Evolutionary conservation across 2,329 filamentous ascomycete genomes (phyloP).

Genomic region (Pleurostoma richardsiae): DNA sequence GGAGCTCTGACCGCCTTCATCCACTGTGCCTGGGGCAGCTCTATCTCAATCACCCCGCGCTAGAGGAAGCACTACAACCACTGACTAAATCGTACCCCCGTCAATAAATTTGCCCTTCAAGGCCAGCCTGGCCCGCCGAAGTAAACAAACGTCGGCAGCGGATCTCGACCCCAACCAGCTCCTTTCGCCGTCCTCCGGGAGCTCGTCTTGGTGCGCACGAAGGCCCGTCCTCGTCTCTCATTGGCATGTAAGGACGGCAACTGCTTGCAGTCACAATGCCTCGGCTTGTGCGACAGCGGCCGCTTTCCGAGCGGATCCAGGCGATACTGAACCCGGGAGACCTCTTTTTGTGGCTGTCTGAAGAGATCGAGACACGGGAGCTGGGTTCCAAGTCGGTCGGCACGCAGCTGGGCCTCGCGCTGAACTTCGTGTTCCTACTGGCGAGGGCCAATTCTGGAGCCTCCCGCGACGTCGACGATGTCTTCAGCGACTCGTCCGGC

Average conservation of each 20-base stretch:
- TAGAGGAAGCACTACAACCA: too few species aligned
- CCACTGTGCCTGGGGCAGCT: too few species aligned
- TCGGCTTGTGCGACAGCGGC: constrained; percentile 78
- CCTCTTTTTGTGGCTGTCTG: constrained; percentile 83
- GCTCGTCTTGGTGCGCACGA: constrained; percentile 9
- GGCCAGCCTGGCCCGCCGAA: too few species aligned
- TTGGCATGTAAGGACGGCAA: too few species aligned
- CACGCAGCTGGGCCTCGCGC: constrained; percentile 64
- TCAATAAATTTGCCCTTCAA: too few species aligned
- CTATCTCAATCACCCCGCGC: too few species aligned
- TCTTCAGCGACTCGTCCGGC: constrained; percentile 71
- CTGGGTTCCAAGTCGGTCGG: constrained; percentile 82
- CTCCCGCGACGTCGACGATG: constrained; percentile 60
- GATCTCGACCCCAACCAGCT: constrained; percentile 3
- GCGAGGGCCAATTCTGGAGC: constrained; percentile 70
- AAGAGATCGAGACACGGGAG: constrained; percentile 86
- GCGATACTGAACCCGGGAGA: constrained; percentile 82
- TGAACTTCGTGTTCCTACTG: constrained; percentile 78
- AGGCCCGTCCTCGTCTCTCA: too few species aligned
- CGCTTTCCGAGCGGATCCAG: constrained; percentile 75
- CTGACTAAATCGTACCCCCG: too few species aligned
- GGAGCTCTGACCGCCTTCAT: too few species aligned
- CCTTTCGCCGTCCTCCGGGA: constrained; percentile 12
- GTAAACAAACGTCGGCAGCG: too few species aligned
- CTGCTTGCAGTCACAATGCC: constrained; percentile 39